Evolutionary conservation across 2,329 filamentous ascomycete species (phyloP).

Genomic region (Hypoxylon sp.): DNA sequence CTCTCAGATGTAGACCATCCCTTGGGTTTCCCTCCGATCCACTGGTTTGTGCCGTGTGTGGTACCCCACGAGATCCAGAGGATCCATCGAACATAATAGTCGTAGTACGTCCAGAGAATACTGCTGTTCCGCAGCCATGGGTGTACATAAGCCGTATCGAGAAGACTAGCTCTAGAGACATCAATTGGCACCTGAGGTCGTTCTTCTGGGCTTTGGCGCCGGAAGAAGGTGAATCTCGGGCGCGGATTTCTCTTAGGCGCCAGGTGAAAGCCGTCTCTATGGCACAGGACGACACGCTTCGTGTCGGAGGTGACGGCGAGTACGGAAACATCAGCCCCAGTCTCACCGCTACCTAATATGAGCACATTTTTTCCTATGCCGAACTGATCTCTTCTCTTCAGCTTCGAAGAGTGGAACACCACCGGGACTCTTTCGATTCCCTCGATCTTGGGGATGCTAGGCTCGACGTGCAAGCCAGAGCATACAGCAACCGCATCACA

Average conservation of each 20-base stretch:
- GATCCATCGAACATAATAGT: constrained; percentile 54
- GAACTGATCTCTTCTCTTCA: constrained; percentile 54
- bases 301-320: constrained; percentile 54
- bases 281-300: constrained; percentile 53
- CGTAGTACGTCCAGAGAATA: constrained; percentile 56
- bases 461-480: constrained; percentile 54
- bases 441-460: constrained; percentile 49
- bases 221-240: constrained; percentile 35
- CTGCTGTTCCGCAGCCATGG: constrained; percentile 53
- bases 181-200: constrained; percentile 56
- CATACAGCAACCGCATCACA: constrained; percentile 58
- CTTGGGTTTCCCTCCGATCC: constrained; percentile 54
- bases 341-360: constrained; percentile 56
- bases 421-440: constrained; percentile 49
- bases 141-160: constrained; percentile 61
- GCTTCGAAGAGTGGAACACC: constrained; percentile 53
- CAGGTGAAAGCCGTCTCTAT: constrained; percentile 56
- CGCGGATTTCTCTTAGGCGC: constrained; percentile 51
- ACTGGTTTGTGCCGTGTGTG: constrained; percentile 55
- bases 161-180: constrained; percentile 55
- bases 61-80: constrained; percentile 56
- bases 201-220: constrained; percentile 30
- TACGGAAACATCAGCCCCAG: constrained; percentile 55
- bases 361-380: constrained; percentile 51
- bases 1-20: constrained; percentile 43